These are phyloP conservation scores for Hypoxylon sp. DNA, from an alignment of 2,329 filamentous ascomycete species.

Conservation along the genomic window DNA sequence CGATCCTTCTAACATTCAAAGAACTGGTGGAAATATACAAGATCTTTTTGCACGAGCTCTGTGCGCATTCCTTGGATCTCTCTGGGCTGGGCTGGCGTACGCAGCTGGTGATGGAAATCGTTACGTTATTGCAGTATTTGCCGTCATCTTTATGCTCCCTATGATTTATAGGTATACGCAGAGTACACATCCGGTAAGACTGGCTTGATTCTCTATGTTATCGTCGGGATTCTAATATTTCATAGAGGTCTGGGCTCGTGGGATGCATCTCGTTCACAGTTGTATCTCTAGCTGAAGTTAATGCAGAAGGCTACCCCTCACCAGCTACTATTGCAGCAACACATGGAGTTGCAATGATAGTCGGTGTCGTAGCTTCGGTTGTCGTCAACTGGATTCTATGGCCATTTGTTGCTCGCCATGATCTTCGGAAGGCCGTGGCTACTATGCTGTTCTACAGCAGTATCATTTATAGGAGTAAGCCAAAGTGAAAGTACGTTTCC, in stretches of 20 bases:
- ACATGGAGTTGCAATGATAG: constrained; percentile 62
- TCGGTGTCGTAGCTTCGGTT: constrained; percentile 66
- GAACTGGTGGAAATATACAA: constrained; percentile 68
- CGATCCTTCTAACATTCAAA: constrained; percentile 27
- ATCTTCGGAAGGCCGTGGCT: constrained; percentile 66
- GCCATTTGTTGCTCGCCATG: constrained; percentile 71
- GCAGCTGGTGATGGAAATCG: constrained; percentile 64
- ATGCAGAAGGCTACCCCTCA: constrained; percentile 50
- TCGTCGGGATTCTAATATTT: constrained; percentile 9
- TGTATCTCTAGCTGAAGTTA: constrained; percentile 60
- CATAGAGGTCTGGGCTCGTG: constrained; percentile 66
- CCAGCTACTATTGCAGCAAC: constrained; percentile 58
- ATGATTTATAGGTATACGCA: constrained; percentile 69
- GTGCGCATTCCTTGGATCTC: constrained; percentile 63
- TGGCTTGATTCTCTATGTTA: background rate
- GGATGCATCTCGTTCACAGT: constrained; percentile 69
- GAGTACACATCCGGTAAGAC: constrained; percentile 63
- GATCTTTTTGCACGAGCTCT: constrained; percentile 65
- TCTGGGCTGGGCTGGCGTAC: constrained; percentile 66
- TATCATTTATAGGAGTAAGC: constrained; percentile 65
- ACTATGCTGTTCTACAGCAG: constrained; percentile 69
- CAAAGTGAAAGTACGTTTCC: background rate
- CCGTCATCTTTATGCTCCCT: constrained; percentile 68
- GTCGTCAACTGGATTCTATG: constrained; percentile 70
- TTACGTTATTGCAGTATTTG: constrained; percentile 66